Percentiles rank a stretch among this genome's conserved stretches.
Conservation (phyloP, 139 green algal genomes). For the Spirogloea muscicola region DNA sequence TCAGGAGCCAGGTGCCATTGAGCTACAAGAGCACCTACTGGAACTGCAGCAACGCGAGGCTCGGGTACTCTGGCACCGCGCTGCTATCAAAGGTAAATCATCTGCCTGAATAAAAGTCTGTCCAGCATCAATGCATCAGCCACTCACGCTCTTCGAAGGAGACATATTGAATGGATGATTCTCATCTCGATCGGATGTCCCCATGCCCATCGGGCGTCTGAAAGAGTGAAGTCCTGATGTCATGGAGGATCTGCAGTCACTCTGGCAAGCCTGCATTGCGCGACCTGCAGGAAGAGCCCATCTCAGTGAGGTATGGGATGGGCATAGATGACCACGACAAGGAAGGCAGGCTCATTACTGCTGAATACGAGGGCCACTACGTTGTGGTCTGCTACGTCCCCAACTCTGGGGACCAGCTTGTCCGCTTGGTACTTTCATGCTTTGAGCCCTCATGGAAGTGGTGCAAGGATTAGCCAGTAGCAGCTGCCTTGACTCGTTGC, state of each 20-base stretch:
- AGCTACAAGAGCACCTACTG: conserved; percentile 6
- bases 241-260: no score
- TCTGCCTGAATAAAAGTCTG: no score
- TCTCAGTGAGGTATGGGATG: conserved; percentile 38
- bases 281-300: conserved; percentile 18
- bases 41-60: conserved; percentile 43
- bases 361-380: conserved; percentile 40
- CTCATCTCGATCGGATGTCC: no score
- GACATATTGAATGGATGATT: no score
- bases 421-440: conserved; percentile 27
- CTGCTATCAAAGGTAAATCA: conserved; percentile 41
- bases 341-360: conserved; percentile 49
- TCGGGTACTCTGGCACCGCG: conserved; percentile 48
- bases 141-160: no score
- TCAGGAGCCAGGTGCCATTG: conserved; percentile 8
- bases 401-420: conserved; percentile 45
- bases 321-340: conserved; percentile 29
- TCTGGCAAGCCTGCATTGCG: no score
- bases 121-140: no score
- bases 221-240: no score
- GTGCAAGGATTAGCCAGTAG: neutral
- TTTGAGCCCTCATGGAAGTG: neutral
- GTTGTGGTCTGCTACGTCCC: conserved; percentile 46
- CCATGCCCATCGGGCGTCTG: no score
- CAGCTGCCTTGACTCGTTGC: neutral